These are phyloP conservation scores for Keithomyces neogunnii DNA, from an alignment of 2,329 filamentous ascomycete species.

Conservation along the genomic window DNA sequence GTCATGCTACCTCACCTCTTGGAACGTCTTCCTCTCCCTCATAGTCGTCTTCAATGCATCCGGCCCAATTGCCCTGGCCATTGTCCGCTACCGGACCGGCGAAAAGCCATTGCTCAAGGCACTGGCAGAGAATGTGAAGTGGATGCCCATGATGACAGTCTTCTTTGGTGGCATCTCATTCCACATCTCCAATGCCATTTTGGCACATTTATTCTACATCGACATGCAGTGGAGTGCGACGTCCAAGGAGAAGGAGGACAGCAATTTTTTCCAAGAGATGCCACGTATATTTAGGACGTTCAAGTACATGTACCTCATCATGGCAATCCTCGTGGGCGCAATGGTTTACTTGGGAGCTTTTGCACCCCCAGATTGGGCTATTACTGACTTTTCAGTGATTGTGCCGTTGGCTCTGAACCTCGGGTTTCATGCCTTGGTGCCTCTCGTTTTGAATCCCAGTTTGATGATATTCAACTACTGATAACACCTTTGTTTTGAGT, in stretches of 20 bases:
- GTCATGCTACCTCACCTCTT: slow-evolving; percentile 60
- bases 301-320: slow-evolving; percentile 39
- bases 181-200: slow-evolving; percentile 31
- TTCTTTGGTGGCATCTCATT: slow-evolving; percentile 36
- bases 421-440: slow-evolving; percentile 38
- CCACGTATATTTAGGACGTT: slow-evolving; percentile 46
- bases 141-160: slow-evolving; percentile 45
- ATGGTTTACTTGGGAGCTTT: slow-evolving; percentile 41
- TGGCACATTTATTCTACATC: slow-evolving; percentile 33
- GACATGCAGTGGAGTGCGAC: slow-evolving; percentile 46
- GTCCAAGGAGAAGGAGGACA: slow-evolving; percentile 47
- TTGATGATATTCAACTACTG: slow-evolving; percentile 38
- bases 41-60: slow-evolving; percentile 56
- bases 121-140: slow-evolving; percentile 43
- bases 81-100: slow-evolving; percentile 53
- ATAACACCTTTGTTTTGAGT: not conserved
- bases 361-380: slow-evolving; percentile 48
- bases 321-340: slow-evolving; percentile 35
- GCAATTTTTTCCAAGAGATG: slow-evolving; percentile 48
- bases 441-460: slow-evolving; percentile 52
- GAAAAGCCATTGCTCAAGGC: slow-evolving; percentile 40
- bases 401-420: slow-evolving; percentile 42
- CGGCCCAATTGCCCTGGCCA: slow-evolving; percentile 51
- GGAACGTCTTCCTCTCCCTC: slow-evolving; percentile 54
- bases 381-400: slow-evolving; percentile 48